Percentiles rank a stretch among this genome's conserved stretches.
These are phyloP conservation scores for Exophiala xenobiotica DNA, from an alignment of 2,329 filamentous ascomycete species.

Conservation along the genomic window DNA sequence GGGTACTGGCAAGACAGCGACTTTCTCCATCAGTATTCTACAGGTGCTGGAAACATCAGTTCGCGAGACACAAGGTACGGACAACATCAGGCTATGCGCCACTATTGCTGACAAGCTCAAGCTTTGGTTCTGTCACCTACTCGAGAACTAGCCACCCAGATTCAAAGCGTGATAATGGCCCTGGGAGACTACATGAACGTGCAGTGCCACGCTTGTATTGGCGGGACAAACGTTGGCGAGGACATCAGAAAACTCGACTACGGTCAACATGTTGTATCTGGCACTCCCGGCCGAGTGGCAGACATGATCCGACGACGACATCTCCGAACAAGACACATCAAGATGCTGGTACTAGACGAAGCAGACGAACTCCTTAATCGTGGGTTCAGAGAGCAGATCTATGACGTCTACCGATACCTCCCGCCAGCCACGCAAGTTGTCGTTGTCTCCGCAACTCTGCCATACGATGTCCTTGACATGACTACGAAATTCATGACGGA, in stretches of 20 bases:
- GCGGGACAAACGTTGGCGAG: conserved; percentile 95
- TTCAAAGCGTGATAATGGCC: conserved; percentile 98
- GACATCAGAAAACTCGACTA: conserved; percentile 98
- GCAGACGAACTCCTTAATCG: conserved; percentile 82
- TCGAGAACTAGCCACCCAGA: conserved; percentile 94
- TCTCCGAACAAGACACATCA: conserved; percentile 71
- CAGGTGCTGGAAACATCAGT: conserved; percentile 94
- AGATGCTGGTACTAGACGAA: conserved; percentile 75
- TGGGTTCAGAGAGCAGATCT: conserved; percentile 97
- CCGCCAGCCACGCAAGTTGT: conserved; percentile 98
- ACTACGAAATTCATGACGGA: conserved; percentile 99
- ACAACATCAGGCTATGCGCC: not conserved
- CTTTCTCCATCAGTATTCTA: conserved; percentile 93
- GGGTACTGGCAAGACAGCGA: conserved; percentile 94
- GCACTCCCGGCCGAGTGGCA: conserved; percentile 93
- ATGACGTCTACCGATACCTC: conserved; percentile 96
- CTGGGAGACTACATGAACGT: conserved; percentile 99
- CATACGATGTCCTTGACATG: conserved; percentile 98
- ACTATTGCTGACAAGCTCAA: conserved; percentile 29
- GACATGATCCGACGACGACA: conserved; percentile 77
- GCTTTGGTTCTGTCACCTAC: conserved; percentile 94
- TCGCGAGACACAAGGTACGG: conserved; percentile 74
- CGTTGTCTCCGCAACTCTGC: conserved; percentile 91
- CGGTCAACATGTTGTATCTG: conserved; percentile 95
- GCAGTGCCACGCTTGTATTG: conserved; percentile 97